Evolutionary conservation across 148 eudicot genomes (phyloP).

Genomic region (Nyssa sinensis): DNA sequence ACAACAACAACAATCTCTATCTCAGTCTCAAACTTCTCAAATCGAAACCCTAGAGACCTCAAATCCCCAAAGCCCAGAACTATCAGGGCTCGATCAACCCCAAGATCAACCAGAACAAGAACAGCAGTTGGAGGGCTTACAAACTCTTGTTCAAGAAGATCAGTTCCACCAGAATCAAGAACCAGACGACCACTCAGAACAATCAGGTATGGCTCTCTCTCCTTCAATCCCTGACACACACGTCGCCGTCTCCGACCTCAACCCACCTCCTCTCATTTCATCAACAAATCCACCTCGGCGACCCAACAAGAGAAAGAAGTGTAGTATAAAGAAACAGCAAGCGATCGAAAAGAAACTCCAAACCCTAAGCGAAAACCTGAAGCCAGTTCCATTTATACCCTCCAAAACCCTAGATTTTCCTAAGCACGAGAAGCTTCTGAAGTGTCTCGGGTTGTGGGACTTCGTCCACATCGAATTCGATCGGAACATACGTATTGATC

Average conservation of each 20-base stretch:
- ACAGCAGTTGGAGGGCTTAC: background rate
- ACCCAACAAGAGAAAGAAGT: conserved; percentile 38
- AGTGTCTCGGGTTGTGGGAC: conserved; percentile 70
- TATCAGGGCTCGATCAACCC: background rate
- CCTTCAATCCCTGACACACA: background rate
- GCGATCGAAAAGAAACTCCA: conserved; percentile 45
- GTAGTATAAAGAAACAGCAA: conserved; percentile 21
- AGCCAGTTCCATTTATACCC: conserved; percentile 67
- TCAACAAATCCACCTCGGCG: conserved; percentile 21
- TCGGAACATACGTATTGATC: conserved; percentile 44
- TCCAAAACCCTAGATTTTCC: conserved; percentile 40
- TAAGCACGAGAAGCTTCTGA: conserved; percentile 47
- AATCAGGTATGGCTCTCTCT: conserved; percentile 15
- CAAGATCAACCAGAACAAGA: background rate
- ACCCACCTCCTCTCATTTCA: conserved; percentile 2
- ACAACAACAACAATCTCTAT: background rate
- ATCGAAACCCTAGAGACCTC: conserved; percentile 12
- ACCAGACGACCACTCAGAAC: background rate
- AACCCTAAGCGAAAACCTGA: conserved; percentile 32
- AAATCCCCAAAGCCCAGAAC: background rate
- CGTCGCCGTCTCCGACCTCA: background rate
- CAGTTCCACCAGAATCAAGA: background rate
- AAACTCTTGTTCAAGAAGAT: background rate
- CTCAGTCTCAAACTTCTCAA: conserved; percentile 14
- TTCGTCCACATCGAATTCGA: conserved; percentile 65